Evolutionary conservation across 202 grass and related monocot genomes (phyloP).

Genomic region (Saccharum hybrid): DNA sequence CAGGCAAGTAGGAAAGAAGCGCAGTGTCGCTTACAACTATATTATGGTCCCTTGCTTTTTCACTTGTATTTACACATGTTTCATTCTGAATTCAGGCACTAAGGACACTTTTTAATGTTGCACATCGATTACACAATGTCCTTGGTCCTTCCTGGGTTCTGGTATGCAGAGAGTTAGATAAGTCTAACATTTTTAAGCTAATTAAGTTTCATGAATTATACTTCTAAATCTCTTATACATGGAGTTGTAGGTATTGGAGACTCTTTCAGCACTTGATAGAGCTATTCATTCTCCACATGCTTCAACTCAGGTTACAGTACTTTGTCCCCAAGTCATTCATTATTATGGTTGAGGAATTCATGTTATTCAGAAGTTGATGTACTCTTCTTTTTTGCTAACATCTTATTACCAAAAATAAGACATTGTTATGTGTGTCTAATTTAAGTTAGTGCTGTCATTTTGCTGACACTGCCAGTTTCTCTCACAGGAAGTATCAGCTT

Average conservation of each 20-base stretch:
- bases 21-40: background rate
- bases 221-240: constrained; percentile 29
- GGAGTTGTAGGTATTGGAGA: constrained; percentile 84
- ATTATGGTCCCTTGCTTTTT: constrained; percentile 28
- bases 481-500: constrained; percentile 86
- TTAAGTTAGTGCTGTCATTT: background rate
- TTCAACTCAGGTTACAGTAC: constrained; percentile 80
- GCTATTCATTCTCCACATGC: constrained; percentile 97
- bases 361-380: constrained; percentile 19
- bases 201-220: constrained; percentile 9
- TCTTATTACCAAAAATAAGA: constrained; percentile 12
- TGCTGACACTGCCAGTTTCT: constrained; percentile 38
- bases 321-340: constrained; percentile 14
- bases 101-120: constrained; percentile 97
- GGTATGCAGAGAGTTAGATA: constrained; percentile 63
- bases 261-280: constrained; percentile 93
- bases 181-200: background rate
- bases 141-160: constrained; percentile 96
- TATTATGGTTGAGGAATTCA: background rate
- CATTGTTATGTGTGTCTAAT: constrained; percentile 9
- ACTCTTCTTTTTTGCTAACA: constrained; percentile 10
- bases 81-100: constrained; percentile 71
- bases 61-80: constrained; percentile 43
- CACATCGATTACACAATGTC: constrained; percentile 96
- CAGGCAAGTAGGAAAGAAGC: constrained; percentile 77